Percentiles rank a stretch among this genome's conserved stretches.
Conservation (phyloP, 106 monocot genomes). For the Alisma plantagoaquatica region DNA sequence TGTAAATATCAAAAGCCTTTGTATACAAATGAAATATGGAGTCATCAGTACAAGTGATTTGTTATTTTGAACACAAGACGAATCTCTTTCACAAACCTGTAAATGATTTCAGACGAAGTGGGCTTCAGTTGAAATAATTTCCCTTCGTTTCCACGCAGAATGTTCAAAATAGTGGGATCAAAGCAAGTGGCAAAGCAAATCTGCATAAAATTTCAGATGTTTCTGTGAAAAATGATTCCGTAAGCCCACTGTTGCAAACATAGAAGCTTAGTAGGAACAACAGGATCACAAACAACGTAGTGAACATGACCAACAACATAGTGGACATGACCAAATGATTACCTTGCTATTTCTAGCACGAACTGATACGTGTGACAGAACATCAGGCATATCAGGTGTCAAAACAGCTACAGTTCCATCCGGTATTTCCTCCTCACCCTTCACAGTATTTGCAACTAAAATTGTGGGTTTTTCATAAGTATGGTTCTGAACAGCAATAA, state of each 20-base stretch:
- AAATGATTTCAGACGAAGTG: constrained; percentile 63
- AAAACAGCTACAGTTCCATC: constrained; percentile 86
- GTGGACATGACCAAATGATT: neutral
- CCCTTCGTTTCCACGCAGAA: constrained; percentile 61
- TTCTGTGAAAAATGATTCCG: no score
- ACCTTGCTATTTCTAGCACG: constrained; percentile 97
- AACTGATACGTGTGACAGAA: constrained; percentile 92
- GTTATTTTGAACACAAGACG: no score
- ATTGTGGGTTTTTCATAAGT: constrained; percentile 67
- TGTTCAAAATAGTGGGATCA: constrained; percentile 53
- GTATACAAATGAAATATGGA: no score
- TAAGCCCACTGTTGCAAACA: no score
- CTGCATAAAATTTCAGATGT: no score
- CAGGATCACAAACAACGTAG: no score
- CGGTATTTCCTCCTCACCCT: constrained; percentile 95
- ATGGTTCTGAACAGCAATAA: constrained; percentile 69
- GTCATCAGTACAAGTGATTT: no score
- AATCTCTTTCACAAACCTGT: constrained; percentile 51
- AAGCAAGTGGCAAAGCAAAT: constrained; percentile 96
- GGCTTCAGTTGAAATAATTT: constrained; percentile 61
- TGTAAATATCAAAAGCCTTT: no score
- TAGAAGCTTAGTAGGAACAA: no score
- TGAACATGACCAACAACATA: neutral
- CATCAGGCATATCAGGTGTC: constrained; percentile 97
- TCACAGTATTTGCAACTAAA: constrained; percentile 80